These are phyloP conservation scores for Flaveria bidentis DNA, from an alignment of 129 eudicot genomes.

Conservation along the genomic window DNA sequence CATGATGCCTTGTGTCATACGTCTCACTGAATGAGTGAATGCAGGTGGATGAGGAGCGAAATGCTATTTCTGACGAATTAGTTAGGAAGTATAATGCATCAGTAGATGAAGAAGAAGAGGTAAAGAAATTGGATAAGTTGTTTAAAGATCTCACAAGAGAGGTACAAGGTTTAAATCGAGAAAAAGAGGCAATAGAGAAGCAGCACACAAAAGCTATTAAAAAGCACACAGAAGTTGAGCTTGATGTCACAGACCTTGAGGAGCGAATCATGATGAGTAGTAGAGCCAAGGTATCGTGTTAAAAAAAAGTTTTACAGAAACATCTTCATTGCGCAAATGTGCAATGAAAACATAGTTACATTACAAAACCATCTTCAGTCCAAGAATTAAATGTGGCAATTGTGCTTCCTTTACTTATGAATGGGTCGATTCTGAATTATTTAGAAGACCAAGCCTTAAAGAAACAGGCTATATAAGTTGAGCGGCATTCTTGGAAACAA, in stretches of 20 bases:
- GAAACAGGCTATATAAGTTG: not conserved
- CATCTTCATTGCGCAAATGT: constrained; percentile 1
- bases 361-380: constrained; percentile 1
- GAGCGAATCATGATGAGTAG: constrained; percentile 65
- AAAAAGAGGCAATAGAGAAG: constrained; percentile 86
- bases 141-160: constrained; percentile 85
- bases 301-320: not conserved
- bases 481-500: not conserved
- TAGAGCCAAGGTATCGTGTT: constrained; percentile 63
- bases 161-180: constrained; percentile 69
- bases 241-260: constrained; percentile 80
- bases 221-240: constrained; percentile 82
- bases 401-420: not conserved
- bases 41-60: constrained; percentile 87
- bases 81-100: constrained; percentile 61
- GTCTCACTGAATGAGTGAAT: constrained; percentile 34
- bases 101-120: constrained; percentile 76
- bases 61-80: constrained; percentile 66
- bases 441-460: not conserved
- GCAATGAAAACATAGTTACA: not conserved
- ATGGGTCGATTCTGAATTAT: not conserved
- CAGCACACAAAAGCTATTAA: constrained; percentile 72
- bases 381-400: not conserved
- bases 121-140: constrained; percentile 79
- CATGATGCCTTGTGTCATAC: constrained; percentile 20